Evolutionary conservation across 2,329 filamentous ascomycete genomes (phyloP), one percentile per base, ranked within the genome.

Genomic region (Paecilomyces sp.): DNA sequence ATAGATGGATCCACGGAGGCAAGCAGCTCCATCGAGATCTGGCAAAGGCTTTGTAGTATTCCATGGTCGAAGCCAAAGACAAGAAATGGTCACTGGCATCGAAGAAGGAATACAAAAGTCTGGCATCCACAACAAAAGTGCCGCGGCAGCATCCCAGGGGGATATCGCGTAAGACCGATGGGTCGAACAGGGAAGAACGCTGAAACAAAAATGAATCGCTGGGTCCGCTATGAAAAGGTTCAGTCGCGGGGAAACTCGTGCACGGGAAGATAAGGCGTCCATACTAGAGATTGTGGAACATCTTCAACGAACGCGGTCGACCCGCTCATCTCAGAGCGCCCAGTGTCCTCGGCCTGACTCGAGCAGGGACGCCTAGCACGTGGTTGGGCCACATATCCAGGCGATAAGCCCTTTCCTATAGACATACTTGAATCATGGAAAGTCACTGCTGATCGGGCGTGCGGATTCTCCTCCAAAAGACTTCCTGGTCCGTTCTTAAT

Each of bases 401-500:
- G 15, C 41, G 18, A 47, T n/a, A n/a, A 47, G 24, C 8, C 13
- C 15, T 53, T 53, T 12, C 22, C 22, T 53, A 15, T 24, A n/a
- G 51, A 22, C 13, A 13, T 18, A 28, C 22, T 13, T 28, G 11
- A 22, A 53, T 53, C 51, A 12, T 53, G 51, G 22, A 13, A 25
- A 28, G 28, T 47, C 41, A 22, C 41, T 9, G 41, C 41, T 18
- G 3, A 53, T 53, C 4, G 24, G 28, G 11, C 28, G 4, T n/a
- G 47, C n/a, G 56, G 30, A 22, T 25, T 6, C 15, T 33, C 53
- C 50, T 55, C 54, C 54, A 80, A 59, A 62, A 80, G 67, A 56
- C 68, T 71, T 15, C 68, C 77, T 15, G 79, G 79, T 1, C 79
- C 79, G 57, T 80, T 71, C 56, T 73, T 76, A 52, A 82, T 72